Evolutionary conservation across 2,329 filamentous ascomycete genomes (phyloP).

Genomic region (Paecilomyces sp.): DNA sequence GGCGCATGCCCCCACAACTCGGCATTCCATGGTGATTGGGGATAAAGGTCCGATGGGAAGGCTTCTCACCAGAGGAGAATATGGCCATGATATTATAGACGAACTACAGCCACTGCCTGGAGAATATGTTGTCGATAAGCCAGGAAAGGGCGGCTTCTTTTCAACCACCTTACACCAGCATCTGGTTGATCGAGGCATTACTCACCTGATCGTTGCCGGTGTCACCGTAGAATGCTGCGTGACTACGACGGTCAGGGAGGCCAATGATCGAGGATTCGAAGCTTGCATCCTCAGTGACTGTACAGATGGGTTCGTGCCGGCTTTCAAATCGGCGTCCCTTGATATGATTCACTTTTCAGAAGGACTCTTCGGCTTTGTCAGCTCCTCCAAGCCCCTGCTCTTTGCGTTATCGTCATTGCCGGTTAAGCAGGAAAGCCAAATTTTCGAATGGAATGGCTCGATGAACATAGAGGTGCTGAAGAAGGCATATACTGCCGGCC

Average conservation of each 20-base stretch:
- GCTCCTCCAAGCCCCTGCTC: not conserved
- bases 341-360: conserved; percentile 31
- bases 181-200: conserved; percentile 49
- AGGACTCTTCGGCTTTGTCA: conserved; percentile 28
- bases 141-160: conserved; percentile 55
- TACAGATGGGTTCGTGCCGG: conserved; percentile 24
- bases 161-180: conserved; percentile 48
- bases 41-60: conserved; percentile 49
- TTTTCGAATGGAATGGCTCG: not conserved
- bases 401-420: not conserved
- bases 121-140: conserved; percentile 52
- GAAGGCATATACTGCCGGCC: conserved; percentile 19
- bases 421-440: not conserved
- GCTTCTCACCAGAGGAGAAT: conserved; percentile 47
- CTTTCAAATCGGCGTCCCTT: conserved; percentile 27
- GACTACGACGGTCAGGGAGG: conserved; percentile 49
- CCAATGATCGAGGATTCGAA: conserved; percentile 55
- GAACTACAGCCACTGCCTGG: conserved; percentile 45
- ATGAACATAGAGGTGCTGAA: conserved; percentile 6
- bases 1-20: conserved; percentile 38
- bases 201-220: conserved; percentile 51
- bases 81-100: conserved; percentile 50
- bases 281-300: conserved; percentile 48
- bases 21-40: conserved; percentile 42
- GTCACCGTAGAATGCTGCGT: conserved; percentile 56